Conservation (phyloP, 805 yeast species). For the Kluyveromyces nonfermentans region DNA sequence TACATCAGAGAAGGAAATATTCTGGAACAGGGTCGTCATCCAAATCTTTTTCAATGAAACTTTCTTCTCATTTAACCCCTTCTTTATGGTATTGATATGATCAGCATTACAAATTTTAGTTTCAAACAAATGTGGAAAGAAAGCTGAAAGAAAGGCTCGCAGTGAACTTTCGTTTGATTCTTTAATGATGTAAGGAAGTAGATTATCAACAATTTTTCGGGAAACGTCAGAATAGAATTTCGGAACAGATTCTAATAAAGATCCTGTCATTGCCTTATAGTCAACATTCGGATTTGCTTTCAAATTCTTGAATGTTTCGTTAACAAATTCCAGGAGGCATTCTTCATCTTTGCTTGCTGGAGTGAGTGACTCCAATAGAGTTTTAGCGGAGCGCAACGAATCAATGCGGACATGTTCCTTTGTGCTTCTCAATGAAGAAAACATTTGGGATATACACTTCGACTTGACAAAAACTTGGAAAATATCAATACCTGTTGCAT, state of each 20-base stretch:
- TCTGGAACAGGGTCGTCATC: slow-evolving; percentile 38
- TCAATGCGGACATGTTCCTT: slow-evolving; percentile 54
- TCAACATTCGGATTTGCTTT: slow-evolving; percentile 58
- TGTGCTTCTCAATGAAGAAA: slow-evolving; percentile 55
- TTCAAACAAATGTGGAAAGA: slow-evolving; percentile 36
- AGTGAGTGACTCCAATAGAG: slow-evolving; percentile 19
- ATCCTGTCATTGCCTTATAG: slow-evolving; percentile 46
- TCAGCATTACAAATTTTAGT: slow-evolving; percentile 19
- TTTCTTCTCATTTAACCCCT: slow-evolving; percentile 62
- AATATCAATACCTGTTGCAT: slow-evolving; percentile 32
- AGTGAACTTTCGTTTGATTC: slow-evolving; percentile 70
- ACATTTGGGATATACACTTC: slow-evolving; percentile 42
- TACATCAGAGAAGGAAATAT: slow-evolving; percentile 23
- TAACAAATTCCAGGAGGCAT: slow-evolving; percentile 32
- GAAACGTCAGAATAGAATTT: slow-evolving; percentile 24
- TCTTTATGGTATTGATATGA: slow-evolving; percentile 31
- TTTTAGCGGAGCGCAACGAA: slow-evolving; percentile 31
- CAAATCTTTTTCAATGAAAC: slow-evolving; percentile 55
- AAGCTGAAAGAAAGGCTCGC: slow-evolving; percentile 38
- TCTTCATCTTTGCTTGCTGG: slow-evolving; percentile 19
- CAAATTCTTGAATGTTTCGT: slow-evolving; percentile 46
- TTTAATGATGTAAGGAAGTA: slow-evolving; percentile 49
- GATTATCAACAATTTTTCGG: slow-evolving; percentile 31
- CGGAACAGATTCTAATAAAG: slow-evolving; percentile 33
- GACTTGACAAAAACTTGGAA: slow-evolving; percentile 33